phyloP scores from a whole-genome alignment of 1,284 basidiomycete species.

The Moniliophthora roreri region DNA sequence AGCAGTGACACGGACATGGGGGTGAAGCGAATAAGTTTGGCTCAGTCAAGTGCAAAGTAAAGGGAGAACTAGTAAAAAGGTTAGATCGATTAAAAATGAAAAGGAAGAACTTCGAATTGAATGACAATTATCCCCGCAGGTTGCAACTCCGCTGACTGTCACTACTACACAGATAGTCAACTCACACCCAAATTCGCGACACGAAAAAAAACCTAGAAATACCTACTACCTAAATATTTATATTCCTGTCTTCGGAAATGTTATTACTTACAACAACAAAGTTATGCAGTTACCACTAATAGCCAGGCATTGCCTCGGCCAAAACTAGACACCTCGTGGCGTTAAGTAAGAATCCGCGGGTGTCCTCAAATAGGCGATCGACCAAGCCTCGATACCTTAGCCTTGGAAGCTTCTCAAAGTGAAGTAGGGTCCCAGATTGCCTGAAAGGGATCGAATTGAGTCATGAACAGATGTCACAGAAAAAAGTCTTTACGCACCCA shows the following conservation, averaged over 20 bases:
- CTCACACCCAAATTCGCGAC: neutral
- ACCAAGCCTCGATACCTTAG: neutral
- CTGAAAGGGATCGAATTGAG: too few species aligned
- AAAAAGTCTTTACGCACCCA: too few species aligned
- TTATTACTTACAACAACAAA: neutral
- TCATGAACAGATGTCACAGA: too few species aligned
- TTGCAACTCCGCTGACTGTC: neutral
- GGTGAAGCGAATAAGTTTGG: neutral
- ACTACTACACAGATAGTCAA: neutral
- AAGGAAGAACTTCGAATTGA: neutral
- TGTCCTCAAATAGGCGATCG: neutral
- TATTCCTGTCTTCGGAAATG: neutral
- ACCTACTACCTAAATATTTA: neutral
- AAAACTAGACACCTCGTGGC: neutral
- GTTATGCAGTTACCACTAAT: neutral
- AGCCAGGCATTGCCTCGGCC: neutral
- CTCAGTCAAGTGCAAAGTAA: too few species aligned
- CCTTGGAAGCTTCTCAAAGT: too few species aligned
- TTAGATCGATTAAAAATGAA: slow-evolving; percentile 1
- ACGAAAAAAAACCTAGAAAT: neutral
- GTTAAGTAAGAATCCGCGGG: neutral
- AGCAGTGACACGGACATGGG: neutral
- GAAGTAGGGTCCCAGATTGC: too few species aligned
- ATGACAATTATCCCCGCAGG: slow-evolving; percentile 3
- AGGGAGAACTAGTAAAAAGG: neutral